Conservation (phyloP, 2,329 filamentous ascomycete species). For the Drechslerella coelobrocha region DNA sequence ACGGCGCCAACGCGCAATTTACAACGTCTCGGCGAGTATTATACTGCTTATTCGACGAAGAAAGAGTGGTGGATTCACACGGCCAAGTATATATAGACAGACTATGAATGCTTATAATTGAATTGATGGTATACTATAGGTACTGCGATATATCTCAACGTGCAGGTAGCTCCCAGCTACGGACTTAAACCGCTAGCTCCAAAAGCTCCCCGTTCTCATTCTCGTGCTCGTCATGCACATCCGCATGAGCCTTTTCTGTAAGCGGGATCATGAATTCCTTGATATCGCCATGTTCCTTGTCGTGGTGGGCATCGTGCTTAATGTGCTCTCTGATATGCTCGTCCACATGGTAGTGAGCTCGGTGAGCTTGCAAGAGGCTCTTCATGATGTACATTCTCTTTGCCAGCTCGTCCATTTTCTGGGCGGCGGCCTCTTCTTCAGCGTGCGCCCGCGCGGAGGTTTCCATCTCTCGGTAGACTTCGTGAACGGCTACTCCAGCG, state of each 20-base stretch:
- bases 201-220: no score
- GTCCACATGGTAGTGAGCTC: not conserved
- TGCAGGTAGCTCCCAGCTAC: no score
- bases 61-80: no score
- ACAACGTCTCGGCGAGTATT: no score
- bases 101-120: no score
- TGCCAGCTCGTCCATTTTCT: not conserved
- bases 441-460: not conserved
- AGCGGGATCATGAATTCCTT: not conserved
- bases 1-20: no score
- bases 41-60: no score
- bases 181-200: no score
- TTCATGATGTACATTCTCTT: not conserved
- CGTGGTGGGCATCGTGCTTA: not conserved
- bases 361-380: not conserved
- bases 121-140: no score
- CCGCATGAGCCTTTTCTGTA: not conserved
- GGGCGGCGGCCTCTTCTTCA: not conserved
- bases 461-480: not conserved
- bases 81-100: no score
- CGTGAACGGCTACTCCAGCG: not conserved
- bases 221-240: not conserved
- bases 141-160: no score
- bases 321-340: not conserved
- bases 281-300: not conserved